Base-by-base conservation (phyloP, 208 protist genomes). In the Crithidia bombi region DNA sequence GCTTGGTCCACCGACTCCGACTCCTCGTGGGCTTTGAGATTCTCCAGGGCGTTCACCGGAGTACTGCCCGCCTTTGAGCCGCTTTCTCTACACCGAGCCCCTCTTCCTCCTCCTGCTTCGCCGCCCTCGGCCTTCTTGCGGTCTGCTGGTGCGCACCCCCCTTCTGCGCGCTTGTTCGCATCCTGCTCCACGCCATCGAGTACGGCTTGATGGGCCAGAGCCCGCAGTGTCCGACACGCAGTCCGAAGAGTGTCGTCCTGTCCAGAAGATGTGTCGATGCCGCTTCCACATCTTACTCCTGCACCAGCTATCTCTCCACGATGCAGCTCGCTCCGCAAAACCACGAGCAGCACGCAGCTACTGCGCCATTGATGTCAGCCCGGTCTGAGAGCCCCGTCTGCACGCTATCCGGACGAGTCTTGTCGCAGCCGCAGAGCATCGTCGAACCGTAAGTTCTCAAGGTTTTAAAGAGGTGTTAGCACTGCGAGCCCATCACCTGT, bases 271-370 rank as follows among this genome's bases (percentile, higher is more conserved):
- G 78, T 91, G 89, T 33, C 65, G 30, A 32, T 91, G 12, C 28
- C 94, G 83, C 88, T 96, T 96, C 59, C 85, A 43, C 38, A 79
- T 61, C n/a, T n/a, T n/a, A n/a, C 55, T 96, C 92, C 75, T 96
- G 92, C 44, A 94, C 75, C n/a, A 94, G 33, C 89, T 88, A 96
- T n/a, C n/a, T 88, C 89, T 94, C n/a, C 65, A 95, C 69, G n/a
- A 96, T 76, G 76, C 92, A 95, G 79, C 94, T 58, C 92, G 85
- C 92, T 89, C n/a, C n/a, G n/a, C n/a, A n/a, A 96, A 54, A 95
- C 82, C 86, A 82, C 93, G 65, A 97, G 75, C 36, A 90, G 88
- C 57, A 89, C n/a, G 75, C 61, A 94, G 77, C 52, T 69, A 86
- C 65, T 95, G 71, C 17, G n/a, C 56, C 41, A 54, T 69, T 71